These are phyloP conservation scores for Cichorium intybus DNA, from an alignment of 140 eudicot species.

Conservation along the genomic window DNA sequence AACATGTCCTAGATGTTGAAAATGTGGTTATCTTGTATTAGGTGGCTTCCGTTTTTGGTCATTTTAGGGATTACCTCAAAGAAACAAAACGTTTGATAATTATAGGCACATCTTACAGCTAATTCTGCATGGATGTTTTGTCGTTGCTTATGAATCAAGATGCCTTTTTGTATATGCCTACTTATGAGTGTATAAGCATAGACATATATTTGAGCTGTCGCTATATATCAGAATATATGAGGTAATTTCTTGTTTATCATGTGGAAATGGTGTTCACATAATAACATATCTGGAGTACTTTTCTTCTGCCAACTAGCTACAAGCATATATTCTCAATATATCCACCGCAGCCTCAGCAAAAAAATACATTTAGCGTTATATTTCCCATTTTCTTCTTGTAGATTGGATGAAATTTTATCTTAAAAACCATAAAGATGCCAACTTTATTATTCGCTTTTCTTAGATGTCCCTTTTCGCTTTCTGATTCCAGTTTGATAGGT, in stretches of 20 bases:
- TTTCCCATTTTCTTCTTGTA: slow-evolving; percentile 18
- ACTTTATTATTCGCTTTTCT: slow-evolving; percentile 33
- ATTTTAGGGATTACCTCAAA: background rate
- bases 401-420: slow-evolving; percentile 34
- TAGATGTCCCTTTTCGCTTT: slow-evolving; percentile 31
- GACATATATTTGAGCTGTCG: background rate
- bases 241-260: slow-evolving; percentile 25
- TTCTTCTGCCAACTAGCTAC: slow-evolving; percentile 26
- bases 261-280: slow-evolving; percentile 42
- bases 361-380: slow-evolving; percentile 5
- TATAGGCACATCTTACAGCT: background rate
- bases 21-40: too few relatives aligned
- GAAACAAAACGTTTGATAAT: background rate
- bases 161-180: slow-evolving; percentile 11
- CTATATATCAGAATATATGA: slow-evolving; percentile 31
- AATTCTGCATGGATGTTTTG: background rate
- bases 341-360: slow-evolving; percentile 24
- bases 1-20: too few relatives aligned
- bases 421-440: slow-evolving; percentile 31
- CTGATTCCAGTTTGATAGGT: slow-evolving; percentile 31
- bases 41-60: too few relatives aligned
- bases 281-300: slow-evolving; percentile 11
- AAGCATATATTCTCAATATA: slow-evolving; percentile 40
- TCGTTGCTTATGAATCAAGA: slow-evolving; percentile 4
- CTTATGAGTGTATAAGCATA: slow-evolving; percentile 20